Evolutionary conservation across 2,329 filamentous ascomycete species (phyloP), one percentile per base, ranked within the genome.

Genomic region (Cladophialophora bantiana): DNA sequence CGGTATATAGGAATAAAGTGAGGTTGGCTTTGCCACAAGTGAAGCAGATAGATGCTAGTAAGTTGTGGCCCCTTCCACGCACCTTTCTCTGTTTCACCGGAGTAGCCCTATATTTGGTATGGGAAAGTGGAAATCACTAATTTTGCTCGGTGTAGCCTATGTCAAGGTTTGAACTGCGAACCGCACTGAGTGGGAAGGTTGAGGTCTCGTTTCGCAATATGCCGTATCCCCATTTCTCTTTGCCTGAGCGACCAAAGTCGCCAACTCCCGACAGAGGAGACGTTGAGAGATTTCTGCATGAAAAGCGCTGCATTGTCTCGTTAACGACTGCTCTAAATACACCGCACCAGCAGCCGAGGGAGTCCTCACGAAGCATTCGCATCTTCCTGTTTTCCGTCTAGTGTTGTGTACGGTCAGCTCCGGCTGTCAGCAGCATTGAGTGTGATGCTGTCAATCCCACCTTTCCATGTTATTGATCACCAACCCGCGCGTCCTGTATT

Each of bases 31-130:
- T 99, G 78, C 95, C 95, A 65, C 90, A 95, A 78, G 83, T 99
- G 60, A 87, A 87, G 77, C 94, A 99, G 83, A 97, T 99, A 77
- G 95, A 99, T 86, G 95, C 95, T 66, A 96, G 94, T 97, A 84
- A 88, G 93, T 92, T 13, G 35, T 13, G 2, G 35, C 59, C 38
- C 38, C 38, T 36, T 35, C 50, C 4, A 10, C 36, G 26, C 32
- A n/a, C 18, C 34, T 38, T 45, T 32, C n/a, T 31, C 7, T 20
- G 26, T 12, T 12, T 34, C 7, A 26, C 26, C 26, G 3, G 26
- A 26, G 3, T 26, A 56, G n/a, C n/a, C 2, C 7, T 34, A 12
- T 36, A 3, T 20, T 40, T n/a, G 36, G 4, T 34, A 56, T 7
- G n/a, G 18, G 6, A 15, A 20, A 13, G 12, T 18, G 4, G 4